phyloP scores from a whole-genome alignment of 108 stramenopile genomes.

The Discostella pseudostelligera region DNA sequence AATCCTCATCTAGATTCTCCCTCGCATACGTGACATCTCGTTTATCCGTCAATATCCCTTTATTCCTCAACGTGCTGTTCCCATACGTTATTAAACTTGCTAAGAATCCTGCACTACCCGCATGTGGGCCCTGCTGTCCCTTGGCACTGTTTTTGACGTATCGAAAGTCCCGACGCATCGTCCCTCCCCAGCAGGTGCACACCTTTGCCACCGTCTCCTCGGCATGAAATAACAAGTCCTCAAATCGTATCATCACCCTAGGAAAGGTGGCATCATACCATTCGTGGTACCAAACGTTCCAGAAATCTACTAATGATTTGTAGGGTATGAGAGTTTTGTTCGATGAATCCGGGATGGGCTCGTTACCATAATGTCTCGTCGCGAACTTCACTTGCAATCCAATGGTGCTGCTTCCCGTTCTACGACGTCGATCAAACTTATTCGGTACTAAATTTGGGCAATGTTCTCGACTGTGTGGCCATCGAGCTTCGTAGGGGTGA shows the following conservation, averaged over 20 bases:
- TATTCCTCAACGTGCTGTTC: conserved; percentile 49
- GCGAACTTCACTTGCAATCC: conserved; percentile 32
- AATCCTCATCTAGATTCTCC: conserved; percentile 41
- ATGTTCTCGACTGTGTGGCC: conserved; percentile 50
- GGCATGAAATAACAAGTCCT: conserved; percentile 78
- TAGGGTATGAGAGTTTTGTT: conserved; percentile 47
- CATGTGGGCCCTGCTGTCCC: conserved; percentile 51
- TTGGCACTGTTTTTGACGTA: conserved; percentile 63
- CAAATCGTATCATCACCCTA: conserved; percentile 78
- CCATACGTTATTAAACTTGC: conserved; percentile 75
- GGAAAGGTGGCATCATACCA: conserved; percentile 68
- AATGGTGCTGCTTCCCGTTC: conserved; percentile 11
- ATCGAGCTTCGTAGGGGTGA: conserved; percentile 62
- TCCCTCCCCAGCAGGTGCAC: conserved; percentile 72
- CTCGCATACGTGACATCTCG: conserved; percentile 51
- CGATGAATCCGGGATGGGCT: conserved; percentile 25
- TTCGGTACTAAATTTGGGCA: conserved; percentile 77
- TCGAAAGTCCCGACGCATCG: conserved; percentile 44
- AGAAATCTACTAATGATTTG: conserved; percentile 60
- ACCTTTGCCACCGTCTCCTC: conserved; percentile 52
- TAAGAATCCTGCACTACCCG: conserved; percentile 60
- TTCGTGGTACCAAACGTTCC: conserved; percentile 72
- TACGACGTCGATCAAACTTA: conserved; percentile 28
- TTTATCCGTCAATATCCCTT: conserved; percentile 46
- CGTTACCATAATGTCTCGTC: conserved; percentile 27